Percentiles rank a stretch among this genome's conserved stretches.
Conservation (phyloP, 2,329 filamentous ascomycete species). For the Ophiostoma populinum region DNA sequence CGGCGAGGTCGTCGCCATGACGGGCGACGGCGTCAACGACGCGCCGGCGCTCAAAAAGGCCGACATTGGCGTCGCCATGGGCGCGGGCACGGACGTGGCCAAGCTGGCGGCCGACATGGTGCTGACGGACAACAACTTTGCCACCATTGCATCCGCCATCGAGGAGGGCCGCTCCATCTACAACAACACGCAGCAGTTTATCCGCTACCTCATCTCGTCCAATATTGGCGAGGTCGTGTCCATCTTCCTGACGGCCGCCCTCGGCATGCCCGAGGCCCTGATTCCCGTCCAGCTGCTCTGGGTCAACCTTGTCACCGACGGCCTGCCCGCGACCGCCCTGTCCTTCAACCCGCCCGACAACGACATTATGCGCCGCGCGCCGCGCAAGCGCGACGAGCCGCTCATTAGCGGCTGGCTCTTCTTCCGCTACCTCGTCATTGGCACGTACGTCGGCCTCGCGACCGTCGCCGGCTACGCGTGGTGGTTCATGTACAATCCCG, state of each 20-base stretch:
- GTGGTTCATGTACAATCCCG: conserved; percentile 96
- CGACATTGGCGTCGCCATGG: conserved; percentile 98
- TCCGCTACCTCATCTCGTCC: conserved; percentile 95
- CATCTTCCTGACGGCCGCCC: conserved; percentile 90
- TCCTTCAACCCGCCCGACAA: conserved; percentile 98
- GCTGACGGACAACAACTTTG: conserved; percentile 95
- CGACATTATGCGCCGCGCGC: conserved; percentile 88
- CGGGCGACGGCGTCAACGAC: conserved; percentile 95
- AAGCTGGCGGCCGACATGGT: conserved; percentile 98
- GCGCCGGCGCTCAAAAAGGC: conserved; percentile 95
- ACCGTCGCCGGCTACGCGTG: conserved; percentile 97
- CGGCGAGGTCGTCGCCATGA: conserved; percentile 96
- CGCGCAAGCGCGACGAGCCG: conserved; percentile 79
- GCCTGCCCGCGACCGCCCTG: conserved; percentile 84
- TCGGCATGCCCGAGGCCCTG: conserved; percentile 93
- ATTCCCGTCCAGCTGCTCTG: conserved; percentile 95
- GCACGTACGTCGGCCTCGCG: conserved; percentile 82
- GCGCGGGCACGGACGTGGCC: conserved; percentile 89
- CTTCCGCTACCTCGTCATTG: conserved; percentile 93
- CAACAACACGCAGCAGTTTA: conserved; percentile 99
- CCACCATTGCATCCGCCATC: conserved; percentile 87
- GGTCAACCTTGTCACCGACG: conserved; percentile 97
- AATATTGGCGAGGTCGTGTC: conserved; percentile 99
- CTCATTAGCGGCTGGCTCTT: conserved; percentile 94
- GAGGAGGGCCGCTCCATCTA: conserved; percentile 97